Evolutionary conservation across 768 basidiomycete genomes (phyloP), one percentile per base, ranked within the genome.

Genomic region (Favolaschia claudopus): DNA sequence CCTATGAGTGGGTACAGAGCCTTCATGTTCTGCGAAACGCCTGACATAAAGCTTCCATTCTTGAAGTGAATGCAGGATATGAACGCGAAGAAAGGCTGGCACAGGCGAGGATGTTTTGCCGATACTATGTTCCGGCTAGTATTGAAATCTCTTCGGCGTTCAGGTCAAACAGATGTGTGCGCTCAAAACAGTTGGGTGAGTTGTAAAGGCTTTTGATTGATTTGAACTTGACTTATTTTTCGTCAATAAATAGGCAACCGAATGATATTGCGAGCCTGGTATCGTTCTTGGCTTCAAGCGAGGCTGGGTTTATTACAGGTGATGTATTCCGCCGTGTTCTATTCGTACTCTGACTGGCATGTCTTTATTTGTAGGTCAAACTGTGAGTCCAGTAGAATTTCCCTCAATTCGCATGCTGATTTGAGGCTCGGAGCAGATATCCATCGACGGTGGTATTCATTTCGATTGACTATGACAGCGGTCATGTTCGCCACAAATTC

Each of bases 221-320:
- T 44, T n/a, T 5, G 4, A 47, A 1, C 31, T 1, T 5, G 13
- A n/a, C n/a, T n/a, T n/a, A n/a, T n/a, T n/a, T n/a, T 14, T 12
- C 27, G 12, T 28, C n/a, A n/a, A n/a, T n/a, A n/a, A n/a, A 15
- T 24, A 61, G 60, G 10, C n/a, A n/a, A 28, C 53, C 70, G 2
- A 32, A 50, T n/a, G 69, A 74, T 27, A 45, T 74, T 34, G 69
- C 73, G 1, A 46, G 47, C 4, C 39, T 74, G 1, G 73, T 74
- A 0, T 70, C 73, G 8, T 74, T 72, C 58, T 58, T 74, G 22
- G 73, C 70, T 12, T 67, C 67, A 7, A 57, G 64, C 20, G 69
- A 73, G 24, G 68, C 73, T 7, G 48, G 53, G 34, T 74, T 68
- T 24, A 69, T 73, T 17, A 74, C 73, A 0, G 73, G 73, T 66